Base-by-base conservation (phyloP, 495 filamentous ascomycete species). In the Platismatia glauca region DNA sequence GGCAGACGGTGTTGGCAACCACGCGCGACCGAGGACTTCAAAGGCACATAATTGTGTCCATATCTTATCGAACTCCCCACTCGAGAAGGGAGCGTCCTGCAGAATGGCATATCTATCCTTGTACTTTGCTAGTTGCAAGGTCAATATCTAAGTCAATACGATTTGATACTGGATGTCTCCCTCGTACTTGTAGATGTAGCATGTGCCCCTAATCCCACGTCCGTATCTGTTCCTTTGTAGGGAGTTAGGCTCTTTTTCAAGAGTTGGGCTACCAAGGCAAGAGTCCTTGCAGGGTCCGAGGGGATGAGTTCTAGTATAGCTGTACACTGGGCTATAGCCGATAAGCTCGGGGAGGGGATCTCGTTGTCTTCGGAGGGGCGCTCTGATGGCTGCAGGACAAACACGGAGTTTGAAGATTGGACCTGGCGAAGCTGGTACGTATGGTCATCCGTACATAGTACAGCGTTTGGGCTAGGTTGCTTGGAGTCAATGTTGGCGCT, bases 391-490 rank as follows among this genome's bases (percentile, higher is more conserved):
- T 78, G 72, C 34, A 90, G 77, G 11, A 96, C 70, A 72, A 90
- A 88, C 41, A 96, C 75, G 8, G 87, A 87, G 71, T 97, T 97
- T 20, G 91, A 96, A 0, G 91, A 93, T 69, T 93, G 90, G 65
- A 96, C 91, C 73, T 96, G 90, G 24, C 89, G 89, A 57, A 96
- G 78, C 37, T 84, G 84, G 77, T 86, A 97, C 24, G 87, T 92
- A 70, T 84, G 78, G 20, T 77, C 75, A 4, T 81, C 72, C 4
- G 86, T 88, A 71, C 85, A 90, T 64, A 97, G 79, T 60, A 94
- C 83, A 48, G 89, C 87, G 77, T 76, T 35, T 80, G 65, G 52
- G 70, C 65, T 37, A 69, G 67, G 35, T 60, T 38, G 18, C 64
- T 71, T 52, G 70, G 57, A 69, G 33, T 60, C 16, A 29, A 16